Conservation (phyloP, 108 stramenopile species). For the Nannochloropsis salina region DNA sequence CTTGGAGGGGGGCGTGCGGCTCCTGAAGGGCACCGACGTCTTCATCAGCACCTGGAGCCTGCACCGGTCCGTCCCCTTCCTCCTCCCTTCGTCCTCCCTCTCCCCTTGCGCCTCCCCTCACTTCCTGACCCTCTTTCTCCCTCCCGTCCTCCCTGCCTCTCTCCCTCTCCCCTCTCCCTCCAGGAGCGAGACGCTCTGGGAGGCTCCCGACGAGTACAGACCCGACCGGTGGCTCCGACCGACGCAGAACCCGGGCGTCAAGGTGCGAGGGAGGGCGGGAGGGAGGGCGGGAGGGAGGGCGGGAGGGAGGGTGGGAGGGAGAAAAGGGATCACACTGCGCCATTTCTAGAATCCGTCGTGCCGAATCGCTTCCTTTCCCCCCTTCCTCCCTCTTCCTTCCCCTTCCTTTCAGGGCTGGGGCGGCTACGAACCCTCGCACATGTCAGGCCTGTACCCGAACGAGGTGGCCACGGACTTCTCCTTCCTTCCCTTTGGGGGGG, state of each 20-base stretch:
- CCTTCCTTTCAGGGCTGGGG: neutral
- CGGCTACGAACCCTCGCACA: neutral
- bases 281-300: too few relatives aligned
- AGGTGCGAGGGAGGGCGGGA: neutral
- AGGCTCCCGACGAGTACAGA: conserved; percentile 71
- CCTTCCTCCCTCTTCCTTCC: neutral
- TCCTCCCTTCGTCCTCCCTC: neutral
- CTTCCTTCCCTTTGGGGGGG: conserved; percentile 87
- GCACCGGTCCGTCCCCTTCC: conserved; percentile 64
- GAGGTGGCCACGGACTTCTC: conserved; percentile 64
- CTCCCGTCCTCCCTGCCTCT: neutral
- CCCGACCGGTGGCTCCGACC: conserved; percentile 71
- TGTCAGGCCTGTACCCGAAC: conserved; percentile 35
- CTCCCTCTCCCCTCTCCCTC: too few relatives aligned
- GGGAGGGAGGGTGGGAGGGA: neutral
- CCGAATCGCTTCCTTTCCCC: neutral
- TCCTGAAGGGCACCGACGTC: conserved; percentile 63
- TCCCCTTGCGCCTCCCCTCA: neutral
- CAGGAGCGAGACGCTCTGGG: conserved; percentile 67
- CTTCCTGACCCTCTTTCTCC: neutral
- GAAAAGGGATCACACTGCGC: neutral
- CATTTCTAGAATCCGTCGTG: neutral
- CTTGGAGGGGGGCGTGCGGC: conserved; percentile 58
- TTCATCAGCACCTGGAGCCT: conserved; percentile 86
- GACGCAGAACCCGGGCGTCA: conserved; percentile 66